Percentiles rank a stretch among this genome's conserved stretches.
Evolutionary conservation across 2,329 filamentous ascomycete genomes (phyloP).

Genomic region (Verticillium nonalfalfae): DNA sequence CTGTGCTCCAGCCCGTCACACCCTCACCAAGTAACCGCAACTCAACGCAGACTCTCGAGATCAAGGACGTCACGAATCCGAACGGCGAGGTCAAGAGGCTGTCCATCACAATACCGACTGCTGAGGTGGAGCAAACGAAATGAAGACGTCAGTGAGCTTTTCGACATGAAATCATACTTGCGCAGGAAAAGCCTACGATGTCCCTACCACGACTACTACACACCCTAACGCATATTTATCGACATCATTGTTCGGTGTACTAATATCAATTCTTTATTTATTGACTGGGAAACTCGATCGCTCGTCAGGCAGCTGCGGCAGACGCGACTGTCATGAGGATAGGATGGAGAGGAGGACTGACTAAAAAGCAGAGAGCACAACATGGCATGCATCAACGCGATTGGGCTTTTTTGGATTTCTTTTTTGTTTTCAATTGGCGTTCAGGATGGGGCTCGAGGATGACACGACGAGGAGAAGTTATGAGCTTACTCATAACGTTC

Average conservation of each 20-base stretch:
- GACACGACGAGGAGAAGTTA: neutral
- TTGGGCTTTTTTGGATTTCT: neutral
- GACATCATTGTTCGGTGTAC: neutral
- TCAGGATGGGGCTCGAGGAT: neutral
- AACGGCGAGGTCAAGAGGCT: neutral
- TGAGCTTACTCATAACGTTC: neutral
- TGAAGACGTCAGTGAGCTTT: neutral
- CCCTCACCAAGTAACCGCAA: neutral
- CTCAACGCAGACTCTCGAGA: neutral
- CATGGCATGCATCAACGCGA: neutral
- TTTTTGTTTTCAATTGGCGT: too few relatives aligned
- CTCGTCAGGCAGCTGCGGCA: neutral
- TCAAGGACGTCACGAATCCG: neutral
- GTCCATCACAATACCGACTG: slow-evolving; percentile 3
- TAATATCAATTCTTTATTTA: neutral
- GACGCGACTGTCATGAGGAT: neutral
- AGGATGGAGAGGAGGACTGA: neutral
- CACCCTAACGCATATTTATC: neutral
- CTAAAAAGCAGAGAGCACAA: neutral
- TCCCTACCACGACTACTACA: neutral
- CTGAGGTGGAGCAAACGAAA: neutral
- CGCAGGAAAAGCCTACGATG: neutral
- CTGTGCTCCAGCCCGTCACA: neutral
- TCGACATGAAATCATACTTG: neutral
- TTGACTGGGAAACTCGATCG: neutral